Conservation (phyloP, 148 eudicot genomes). For the Camellia lanceoleosa region DNA sequence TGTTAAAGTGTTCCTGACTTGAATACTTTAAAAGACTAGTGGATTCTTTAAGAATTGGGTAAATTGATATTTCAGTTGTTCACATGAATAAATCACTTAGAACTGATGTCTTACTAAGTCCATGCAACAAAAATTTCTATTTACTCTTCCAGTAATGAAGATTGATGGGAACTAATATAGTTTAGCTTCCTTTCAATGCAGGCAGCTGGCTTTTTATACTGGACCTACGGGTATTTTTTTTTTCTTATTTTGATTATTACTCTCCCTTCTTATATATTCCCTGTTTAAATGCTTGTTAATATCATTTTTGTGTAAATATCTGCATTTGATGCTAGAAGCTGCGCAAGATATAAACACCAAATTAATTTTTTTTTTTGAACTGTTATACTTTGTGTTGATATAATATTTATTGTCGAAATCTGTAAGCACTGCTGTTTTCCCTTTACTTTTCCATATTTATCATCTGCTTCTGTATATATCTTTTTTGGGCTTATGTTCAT, state of each 20-base stretch:
- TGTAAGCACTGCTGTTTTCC: neutral
- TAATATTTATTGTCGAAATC: too few relatives aligned
- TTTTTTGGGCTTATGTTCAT: neutral
- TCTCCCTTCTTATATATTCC: neutral
- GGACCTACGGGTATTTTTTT: conserved; percentile 32
- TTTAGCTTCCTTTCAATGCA: conserved; percentile 16
- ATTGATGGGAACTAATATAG: conserved; percentile 6
- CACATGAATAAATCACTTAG: neutral
- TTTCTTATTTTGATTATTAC: neutral
- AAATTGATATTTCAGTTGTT: neutral
- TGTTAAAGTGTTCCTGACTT: neutral
- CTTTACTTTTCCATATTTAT: neutral
- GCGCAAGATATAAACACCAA: neutral
- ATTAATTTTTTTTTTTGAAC: too few relatives aligned
- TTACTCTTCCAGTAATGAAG: neutral
- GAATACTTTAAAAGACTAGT: neutral
- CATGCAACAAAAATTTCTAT: neutral
- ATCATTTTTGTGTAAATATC: neutral
- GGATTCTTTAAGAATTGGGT: neutral
- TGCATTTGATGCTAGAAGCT: neutral
- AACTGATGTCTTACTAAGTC: neutral
- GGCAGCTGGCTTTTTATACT: conserved; percentile 45
- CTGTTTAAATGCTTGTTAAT: neutral
- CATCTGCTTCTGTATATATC: too few relatives aligned
- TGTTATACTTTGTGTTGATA: too few relatives aligned